Percentiles rank a stretch among this genome's conserved stretches.
These are phyloP conservation scores for Hortaea sp. DNA, from an alignment of 2,329 filamentous ascomycete genomes.

Conservation along the genomic window DNA sequence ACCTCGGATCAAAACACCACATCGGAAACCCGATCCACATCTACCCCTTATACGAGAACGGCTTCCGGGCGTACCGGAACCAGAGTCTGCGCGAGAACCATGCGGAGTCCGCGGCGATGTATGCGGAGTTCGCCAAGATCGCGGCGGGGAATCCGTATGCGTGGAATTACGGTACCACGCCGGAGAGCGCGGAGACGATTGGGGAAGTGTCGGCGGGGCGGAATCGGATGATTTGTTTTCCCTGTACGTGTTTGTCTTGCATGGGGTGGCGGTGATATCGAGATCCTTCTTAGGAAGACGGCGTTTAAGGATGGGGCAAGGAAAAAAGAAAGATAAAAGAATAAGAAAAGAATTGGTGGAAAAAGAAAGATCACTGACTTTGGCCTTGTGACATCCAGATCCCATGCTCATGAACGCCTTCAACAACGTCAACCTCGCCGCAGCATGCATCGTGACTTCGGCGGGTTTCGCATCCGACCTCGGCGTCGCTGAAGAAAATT, in stretches of 20 bases:
- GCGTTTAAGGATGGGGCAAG: too few species aligned
- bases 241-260: conserved; percentile 44
- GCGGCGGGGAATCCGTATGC: conserved; percentile 44
- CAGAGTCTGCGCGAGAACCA: conserved; percentile 49
- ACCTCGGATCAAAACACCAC: conserved; percentile 45
- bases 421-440: conserved; percentile 57
- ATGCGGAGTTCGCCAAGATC: conserved; percentile 50
- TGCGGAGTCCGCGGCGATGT: conserved; percentile 49
- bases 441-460: conserved; percentile 51
- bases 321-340: too few species aligned
- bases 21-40: conserved; percentile 57
- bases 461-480: conserved; percentile 44
- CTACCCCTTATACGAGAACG: conserved; percentile 59
- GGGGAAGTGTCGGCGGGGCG: conserved; percentile 39
- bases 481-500: conserved; percentile 44
- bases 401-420: conserved; percentile 63
- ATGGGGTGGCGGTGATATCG: too few species aligned
- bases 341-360: background rate
- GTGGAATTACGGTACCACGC: conserved; percentile 45
- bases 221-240: conserved; percentile 59
- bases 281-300: too few species aligned
- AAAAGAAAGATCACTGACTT: too few species aligned
- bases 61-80: conserved; percentile 45
- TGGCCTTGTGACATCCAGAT: conserved; percentile 39
- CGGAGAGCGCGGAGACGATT: conserved; percentile 42